Evolutionary conservation across 1,284 basidiomycete genomes (phyloP), one percentile per base, ranked within the genome.

Genomic region (Leccinum pachyderme): DNA sequence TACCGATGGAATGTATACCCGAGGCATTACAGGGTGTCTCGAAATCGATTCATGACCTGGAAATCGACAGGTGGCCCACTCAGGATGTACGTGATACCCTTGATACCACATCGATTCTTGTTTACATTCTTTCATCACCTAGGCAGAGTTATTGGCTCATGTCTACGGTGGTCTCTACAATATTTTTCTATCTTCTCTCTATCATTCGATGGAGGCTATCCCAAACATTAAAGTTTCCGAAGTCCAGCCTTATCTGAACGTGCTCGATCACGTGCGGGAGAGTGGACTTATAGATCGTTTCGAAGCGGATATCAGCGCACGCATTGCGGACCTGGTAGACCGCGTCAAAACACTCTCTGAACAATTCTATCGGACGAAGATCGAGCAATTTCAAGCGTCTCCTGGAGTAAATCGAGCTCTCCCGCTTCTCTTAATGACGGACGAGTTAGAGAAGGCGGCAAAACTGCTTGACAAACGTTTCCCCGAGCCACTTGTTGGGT

Each of bases 1-100:
- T 98, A 6, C 96, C 96, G 4, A 76, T 96, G 61, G 95, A 97
- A 64, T 99, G 96, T 71, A 85, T 99, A 49, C 89, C 89, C 0
- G 95, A 98, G 70, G 95, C 93, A 13, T 73, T 97, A 46, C 80
- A 84, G 50, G 83, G 84, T 49, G 81, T 96, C 13, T 75, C 78
- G 32, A 89, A 88, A 65, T 81, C 87, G 3, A 78, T 89, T 63
- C 75, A 81, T 37, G 91, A 95, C 59, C 78, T 80, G 37, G 81
- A 84, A 47, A 60, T 94, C 43, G 86, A 88, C 49, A 77, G 81
- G 43, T 98, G 96, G 96, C 82, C 91, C 5, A 75, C 74, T 37
- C 77, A 82, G 57, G 96, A 99, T 66, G 92, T 95, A 67, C 65
- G 88, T 81, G 2, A 29, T 61, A 54, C 28, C 12, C 39, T 41